phyloP scores from a whole-genome alignment of 140 eudicot species.

The Anethum foeniculum region DNA sequence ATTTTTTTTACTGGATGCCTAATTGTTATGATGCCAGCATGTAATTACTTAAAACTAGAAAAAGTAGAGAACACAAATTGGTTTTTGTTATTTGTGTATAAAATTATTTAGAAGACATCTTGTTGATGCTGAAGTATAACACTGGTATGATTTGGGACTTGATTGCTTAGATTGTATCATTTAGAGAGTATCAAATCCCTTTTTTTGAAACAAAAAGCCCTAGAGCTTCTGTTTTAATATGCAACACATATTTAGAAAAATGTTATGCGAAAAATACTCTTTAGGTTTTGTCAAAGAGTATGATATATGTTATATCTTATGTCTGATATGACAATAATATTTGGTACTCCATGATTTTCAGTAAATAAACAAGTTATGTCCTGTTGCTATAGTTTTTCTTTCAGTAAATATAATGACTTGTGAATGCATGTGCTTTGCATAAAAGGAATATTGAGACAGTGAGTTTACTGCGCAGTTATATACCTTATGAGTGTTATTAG shows the following conservation, averaged over 20 bases:
- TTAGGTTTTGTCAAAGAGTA: not conserved
- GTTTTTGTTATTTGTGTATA: not conserved
- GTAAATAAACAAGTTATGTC: not conserved
- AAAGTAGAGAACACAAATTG: not conserved
- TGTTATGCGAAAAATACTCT: not conserved
- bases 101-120: not conserved
- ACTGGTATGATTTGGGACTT: not conserved
- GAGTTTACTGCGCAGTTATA: not conserved
- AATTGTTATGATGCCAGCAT: not conserved
- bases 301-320: not conserved
- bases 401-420: not conserved
- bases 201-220: not conserved
- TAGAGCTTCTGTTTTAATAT: not conserved
- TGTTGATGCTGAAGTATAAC: not conserved
- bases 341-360: not conserved
- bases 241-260: not conserved
- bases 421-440: not conserved
- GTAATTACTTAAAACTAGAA: not conserved
- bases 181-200: not conserved
- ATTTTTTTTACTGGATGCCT: not conserved
- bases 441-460: not conserved
- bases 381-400: not conserved
- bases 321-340: not conserved
- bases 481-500: not conserved
- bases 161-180: not conserved